Evolutionary conservation across 2,329 filamentous ascomycete species (phyloP), one percentile per base, ranked within the genome.

Genomic region (Xylaria sp.): DNA sequence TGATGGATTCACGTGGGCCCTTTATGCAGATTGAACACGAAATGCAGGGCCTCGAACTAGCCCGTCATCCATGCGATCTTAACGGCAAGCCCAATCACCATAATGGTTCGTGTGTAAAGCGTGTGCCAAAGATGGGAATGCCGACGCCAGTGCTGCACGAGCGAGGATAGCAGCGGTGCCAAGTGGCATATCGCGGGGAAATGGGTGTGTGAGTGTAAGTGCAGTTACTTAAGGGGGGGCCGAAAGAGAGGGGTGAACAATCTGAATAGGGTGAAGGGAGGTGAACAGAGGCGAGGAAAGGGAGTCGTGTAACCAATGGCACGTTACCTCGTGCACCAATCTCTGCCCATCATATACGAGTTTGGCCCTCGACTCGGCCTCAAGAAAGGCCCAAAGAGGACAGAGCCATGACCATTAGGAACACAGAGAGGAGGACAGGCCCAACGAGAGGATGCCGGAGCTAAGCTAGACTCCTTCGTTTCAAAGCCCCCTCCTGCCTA

Each of bases 401-500:
- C 28, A 31, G 28, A 9, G 9, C 61, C 45, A n/a, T 9, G 15
- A 19, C 17, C 8, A 35, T 43, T 25, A 23, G 43, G 53, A 54
- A 57, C 53, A 37, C 55, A 37, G 49, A 33, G 38, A 9, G 5
- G 28, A 31, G 5, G 28, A 31, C 28, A 31, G 28, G 28, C 28
- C 9, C 40, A 52, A 23, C 21, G 12, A 46, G 43, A 38, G 61
- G 37, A 51, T 56, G 55, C 38, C 23, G 47, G 45, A 31, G 50
- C 52, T 61, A 52, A 37, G 21, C 45, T 52, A 21, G 21, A 54
- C 62, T 69, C 67, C 68, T 71, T 64, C 63, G 70, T 72, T 72
- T 72, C 71, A 73, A 63, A 56, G 47, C 46, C 67, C 63, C 69
- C 65, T 68, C 72, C 71, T 73, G 62, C 71, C 69, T 49, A 25